Evolutionary conservation across 371 early-diverging fungal species (phyloP).

Genomic region (Capillidium heterosporum): DNA sequence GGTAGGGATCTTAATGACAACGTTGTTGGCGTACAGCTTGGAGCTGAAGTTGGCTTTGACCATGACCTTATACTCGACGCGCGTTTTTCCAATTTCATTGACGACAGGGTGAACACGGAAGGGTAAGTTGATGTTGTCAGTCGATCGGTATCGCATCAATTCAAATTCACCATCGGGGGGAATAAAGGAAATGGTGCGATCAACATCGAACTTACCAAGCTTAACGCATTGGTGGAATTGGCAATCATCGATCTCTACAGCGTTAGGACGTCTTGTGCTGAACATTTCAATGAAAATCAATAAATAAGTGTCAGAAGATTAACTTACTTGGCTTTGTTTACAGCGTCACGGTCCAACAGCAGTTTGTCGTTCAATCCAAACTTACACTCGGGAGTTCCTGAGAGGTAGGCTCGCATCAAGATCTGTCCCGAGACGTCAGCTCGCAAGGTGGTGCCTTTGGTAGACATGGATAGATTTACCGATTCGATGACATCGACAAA

Average conservation of each 20-base stretch:
- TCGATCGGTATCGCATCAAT: conserved; percentile 77
- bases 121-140: conserved; percentile 69
- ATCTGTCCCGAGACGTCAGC: conserved; percentile 70
- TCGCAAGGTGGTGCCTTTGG: conserved; percentile 55
- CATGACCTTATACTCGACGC: conserved; percentile 60
- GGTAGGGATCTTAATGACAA: conserved; percentile 62
- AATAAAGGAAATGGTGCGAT: conserved; percentile 69
- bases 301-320: not conserved
- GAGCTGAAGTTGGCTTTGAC: conserved; percentile 58
- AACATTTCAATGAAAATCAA: not conserved
- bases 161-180: conserved; percentile 91
- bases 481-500: conserved; percentile 82
- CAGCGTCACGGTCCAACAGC: conserved; percentile 46
- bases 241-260: conserved; percentile 74
- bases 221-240: conserved; percentile 89
- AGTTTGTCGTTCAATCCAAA: conserved; percentile 71
- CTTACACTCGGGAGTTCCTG: conserved; percentile 62
- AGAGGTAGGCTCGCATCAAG: conserved; percentile 51
- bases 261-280: conserved; percentile 26
- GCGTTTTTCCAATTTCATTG: conserved; percentile 51
- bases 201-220: conserved; percentile 59
- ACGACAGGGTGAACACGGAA: conserved; percentile 73
- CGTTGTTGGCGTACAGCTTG: conserved; percentile 62
- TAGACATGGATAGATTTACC: conserved; percentile 65
- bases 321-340: conserved; percentile 11